phyloP scores from a whole-genome alignment of 139 green algal genomes.

The Monoraphidium neglectum region DNA sequence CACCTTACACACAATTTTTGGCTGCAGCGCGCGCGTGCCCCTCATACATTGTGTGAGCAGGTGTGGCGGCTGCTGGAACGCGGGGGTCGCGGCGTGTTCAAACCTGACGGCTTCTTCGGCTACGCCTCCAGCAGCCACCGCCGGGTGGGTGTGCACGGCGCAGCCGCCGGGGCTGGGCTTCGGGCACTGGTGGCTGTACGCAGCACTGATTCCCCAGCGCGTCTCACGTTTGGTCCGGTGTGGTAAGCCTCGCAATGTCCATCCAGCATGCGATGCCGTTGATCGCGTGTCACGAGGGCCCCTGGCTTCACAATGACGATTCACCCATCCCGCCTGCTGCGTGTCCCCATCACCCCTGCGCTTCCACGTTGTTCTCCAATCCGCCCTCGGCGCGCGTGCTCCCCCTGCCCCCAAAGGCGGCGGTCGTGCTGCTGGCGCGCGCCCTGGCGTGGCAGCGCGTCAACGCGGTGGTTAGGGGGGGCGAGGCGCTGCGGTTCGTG shows the following conservation, averaged over 20 bases:
- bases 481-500: conserved; percentile 25
- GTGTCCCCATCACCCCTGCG: background rate
- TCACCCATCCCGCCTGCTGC: background rate
- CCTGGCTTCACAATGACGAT: background rate
- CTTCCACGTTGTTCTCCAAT: background rate
- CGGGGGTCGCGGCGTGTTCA: conserved; percentile 10
- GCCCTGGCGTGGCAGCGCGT: conserved; percentile 29
- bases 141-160: background rate
- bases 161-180: no score
- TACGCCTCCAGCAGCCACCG: conserved; percentile 20
- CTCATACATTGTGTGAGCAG: no score
- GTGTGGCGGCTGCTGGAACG: background rate
- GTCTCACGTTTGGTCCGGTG: background rate
- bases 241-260: background rate
- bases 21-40: background rate
- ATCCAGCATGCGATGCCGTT: background rate
- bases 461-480: conserved; percentile 3
- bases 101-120: conserved; percentile 28
- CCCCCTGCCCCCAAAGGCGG: background rate
- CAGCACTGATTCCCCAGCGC: no score
- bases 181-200: no score
- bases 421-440: conserved; percentile 22
- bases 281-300: background rate
- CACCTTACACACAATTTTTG: background rate
- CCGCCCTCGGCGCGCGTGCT: no score